These are phyloP conservation scores for Puccinellia tenuiflora DNA, from an alignment of 176 grass and related monocot species.

Conservation along the genomic window DNA sequence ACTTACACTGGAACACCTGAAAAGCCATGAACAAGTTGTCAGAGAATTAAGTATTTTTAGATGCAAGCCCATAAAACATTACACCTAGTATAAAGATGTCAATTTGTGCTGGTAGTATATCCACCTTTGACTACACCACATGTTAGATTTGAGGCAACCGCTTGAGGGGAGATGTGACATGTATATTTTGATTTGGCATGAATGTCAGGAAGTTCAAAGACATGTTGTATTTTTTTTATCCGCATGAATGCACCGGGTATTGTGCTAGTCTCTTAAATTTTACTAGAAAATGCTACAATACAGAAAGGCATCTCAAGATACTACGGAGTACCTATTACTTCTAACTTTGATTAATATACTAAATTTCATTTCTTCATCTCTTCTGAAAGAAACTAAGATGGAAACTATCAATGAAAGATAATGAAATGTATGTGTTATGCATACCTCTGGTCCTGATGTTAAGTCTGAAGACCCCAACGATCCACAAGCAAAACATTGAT, in stretches of 20 bases:
- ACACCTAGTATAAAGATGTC: background rate
- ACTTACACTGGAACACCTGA: conserved; percentile 71
- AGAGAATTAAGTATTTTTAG: conserved; percentile 3
- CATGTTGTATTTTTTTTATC: background rate
- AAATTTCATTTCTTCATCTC: background rate
- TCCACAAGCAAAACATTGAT: conserved; percentile 65
- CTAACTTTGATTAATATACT: background rate
- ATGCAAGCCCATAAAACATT: background rate
- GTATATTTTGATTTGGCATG: background rate
- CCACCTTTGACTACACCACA: background rate
- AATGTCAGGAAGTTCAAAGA: background rate
- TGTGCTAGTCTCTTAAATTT: conserved; percentile 1
- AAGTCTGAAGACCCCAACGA: conserved; percentile 48
- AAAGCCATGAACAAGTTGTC: background rate
- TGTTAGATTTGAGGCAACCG: background rate
- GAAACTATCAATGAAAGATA: background rate
- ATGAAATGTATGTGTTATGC: background rate
- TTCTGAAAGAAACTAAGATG: background rate
- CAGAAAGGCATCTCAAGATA: conserved; percentile 1
- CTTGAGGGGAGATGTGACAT: background rate
- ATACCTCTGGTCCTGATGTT: conserved; percentile 32
- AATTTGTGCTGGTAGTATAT: background rate
- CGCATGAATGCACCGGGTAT: background rate
- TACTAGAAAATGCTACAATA: background rate
- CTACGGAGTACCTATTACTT: background rate